A percentile compares a stretch with the other conserved stretches of the same genome.
phyloP scores from a whole-genome alignment of 495 filamentous ascomycete species.

The Sordaria brevicollis region DNA sequence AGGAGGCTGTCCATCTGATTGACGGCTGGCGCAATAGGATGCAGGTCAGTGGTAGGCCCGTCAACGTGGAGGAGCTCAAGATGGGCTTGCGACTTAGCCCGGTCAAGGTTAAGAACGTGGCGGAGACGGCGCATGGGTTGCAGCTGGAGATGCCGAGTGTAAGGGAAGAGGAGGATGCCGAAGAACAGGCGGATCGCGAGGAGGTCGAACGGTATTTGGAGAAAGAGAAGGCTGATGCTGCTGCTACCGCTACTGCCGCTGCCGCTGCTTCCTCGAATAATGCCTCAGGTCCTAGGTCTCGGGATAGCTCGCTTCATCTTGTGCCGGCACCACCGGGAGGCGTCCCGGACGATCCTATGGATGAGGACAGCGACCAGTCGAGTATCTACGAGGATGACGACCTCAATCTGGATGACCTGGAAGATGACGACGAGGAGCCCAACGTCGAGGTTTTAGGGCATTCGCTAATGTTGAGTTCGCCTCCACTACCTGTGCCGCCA shows the following conservation, averaged over 20 bases:
- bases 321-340: constrained; percentile 22
- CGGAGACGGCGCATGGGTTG: constrained; percentile 31
- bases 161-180: constrained; percentile 26
- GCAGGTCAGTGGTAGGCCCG: constrained; percentile 62
- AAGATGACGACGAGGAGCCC: constrained; percentile 37
- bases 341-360: constrained; percentile 18
- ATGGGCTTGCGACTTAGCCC: constrained; percentile 61
- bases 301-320: constrained; percentile 18
- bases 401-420: constrained; percentile 37
- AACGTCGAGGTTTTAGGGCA: constrained; percentile 38
- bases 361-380: constrained; percentile 30
- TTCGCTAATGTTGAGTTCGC: constrained; percentile 26
- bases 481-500: constrained; percentile 26
- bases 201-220: neutral
- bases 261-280: neutral
- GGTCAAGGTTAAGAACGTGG: constrained; percentile 42
- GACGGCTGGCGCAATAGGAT: constrained; percentile 86
- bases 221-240: neutral
- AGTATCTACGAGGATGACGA: constrained; percentile 46
- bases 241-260: neutral
- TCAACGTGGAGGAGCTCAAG: constrained; percentile 75
- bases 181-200: constrained; percentile 10
- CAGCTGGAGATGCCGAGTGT: constrained; percentile 29
- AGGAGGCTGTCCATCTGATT: constrained; percentile 81
- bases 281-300: neutral